A percentile compares a stretch with the other conserved stretches of the same genome.
Conservation (phyloP, 805 yeast species). For the Candida nemodendra region DNA sequence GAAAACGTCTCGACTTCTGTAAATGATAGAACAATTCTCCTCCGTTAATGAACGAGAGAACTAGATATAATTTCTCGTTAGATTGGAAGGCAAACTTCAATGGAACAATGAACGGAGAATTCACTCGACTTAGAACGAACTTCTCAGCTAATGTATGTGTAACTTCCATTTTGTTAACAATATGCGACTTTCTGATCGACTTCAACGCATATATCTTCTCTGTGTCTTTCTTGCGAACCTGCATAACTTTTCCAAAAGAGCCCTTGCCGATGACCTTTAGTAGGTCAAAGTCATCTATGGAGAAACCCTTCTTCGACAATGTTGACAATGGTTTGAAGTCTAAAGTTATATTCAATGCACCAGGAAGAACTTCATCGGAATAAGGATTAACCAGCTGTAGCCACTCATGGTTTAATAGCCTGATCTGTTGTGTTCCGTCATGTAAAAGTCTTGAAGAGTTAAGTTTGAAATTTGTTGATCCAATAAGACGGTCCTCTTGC, state of each 20-base stretch:
- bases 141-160: conserved; percentile 96
- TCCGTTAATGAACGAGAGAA: conserved; percentile 90
- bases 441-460: conserved; percentile 16
- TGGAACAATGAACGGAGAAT: conserved; percentile 95
- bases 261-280: conserved; percentile 97
- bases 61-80: conserved; percentile 92
- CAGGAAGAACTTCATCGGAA: conserved; percentile 30
- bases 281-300: conserved; percentile 89
- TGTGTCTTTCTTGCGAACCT: conserved; percentile 93
- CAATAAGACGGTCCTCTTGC: conserved; percentile 70
- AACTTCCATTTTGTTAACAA: conserved; percentile 91
- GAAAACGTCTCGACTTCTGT: conserved; percentile 86
- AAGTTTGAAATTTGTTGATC: conserved; percentile 64
- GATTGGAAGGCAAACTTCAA: conserved; percentile 93
- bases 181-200: conserved; percentile 90
- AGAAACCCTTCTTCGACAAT: conserved; percentile 53
- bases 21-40: conserved; percentile 95
- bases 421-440: conserved; percentile 37
- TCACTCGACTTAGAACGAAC: conserved; percentile 88
- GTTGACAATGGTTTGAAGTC: conserved; percentile 37
- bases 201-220: conserved; percentile 92
- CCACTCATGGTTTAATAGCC: conserved; percentile 70
- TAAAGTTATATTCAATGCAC: conserved; percentile 40
- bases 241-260: conserved; percentile 98
- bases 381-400: conserved; percentile 34